phyloP scores from a whole-genome alignment of 352 stramenopile species.

The Phytophthora constricta region DNA sequence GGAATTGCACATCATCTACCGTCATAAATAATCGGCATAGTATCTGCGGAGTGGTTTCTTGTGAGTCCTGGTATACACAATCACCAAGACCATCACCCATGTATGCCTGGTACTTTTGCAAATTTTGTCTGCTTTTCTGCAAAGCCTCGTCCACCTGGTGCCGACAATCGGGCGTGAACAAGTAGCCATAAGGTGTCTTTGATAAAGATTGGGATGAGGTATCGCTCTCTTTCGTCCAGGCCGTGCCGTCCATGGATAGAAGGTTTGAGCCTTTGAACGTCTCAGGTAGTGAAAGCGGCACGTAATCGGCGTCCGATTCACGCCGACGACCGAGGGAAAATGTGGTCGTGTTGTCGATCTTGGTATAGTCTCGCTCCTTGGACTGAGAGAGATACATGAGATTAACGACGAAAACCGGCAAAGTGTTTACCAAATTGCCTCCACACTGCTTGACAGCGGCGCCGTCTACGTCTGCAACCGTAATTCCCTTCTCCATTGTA shows the following conservation, averaged over 20 bases:
- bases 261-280: slow-evolving; percentile 24
- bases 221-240: slow-evolving; percentile 32
- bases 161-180: slow-evolving; percentile 40
- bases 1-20: slow-evolving; percentile 23
- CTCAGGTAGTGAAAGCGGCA: slow-evolving; percentile 22
- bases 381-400: slow-evolving; percentile 48
- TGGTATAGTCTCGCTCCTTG: slow-evolving; percentile 24
- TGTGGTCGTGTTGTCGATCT: slow-evolving; percentile 43
- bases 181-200: slow-evolving; percentile 43
- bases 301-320: slow-evolving; percentile 16
- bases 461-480: slow-evolving; percentile 22
- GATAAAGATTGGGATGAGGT: background rate
- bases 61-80: slow-evolving; percentile 40
- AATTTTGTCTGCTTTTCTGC: slow-evolving; percentile 29
- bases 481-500: slow-evolving; percentile 39
- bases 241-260: slow-evolving; percentile 32
- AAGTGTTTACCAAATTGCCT: slow-evolving; percentile 8
- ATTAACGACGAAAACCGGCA: slow-evolving; percentile 39
- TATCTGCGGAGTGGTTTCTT: slow-evolving; percentile 39
- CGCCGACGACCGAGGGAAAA: slow-evolving; percentile 34
- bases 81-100: slow-evolving; percentile 38
- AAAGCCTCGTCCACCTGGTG: slow-evolving; percentile 26
- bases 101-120: slow-evolving; percentile 46
- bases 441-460: slow-evolving; percentile 27
- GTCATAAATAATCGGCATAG: slow-evolving; percentile 36